Conservation (phyloP, 2,329 filamentous ascomycete species). For the Lachnellula occidentalis region DNA sequence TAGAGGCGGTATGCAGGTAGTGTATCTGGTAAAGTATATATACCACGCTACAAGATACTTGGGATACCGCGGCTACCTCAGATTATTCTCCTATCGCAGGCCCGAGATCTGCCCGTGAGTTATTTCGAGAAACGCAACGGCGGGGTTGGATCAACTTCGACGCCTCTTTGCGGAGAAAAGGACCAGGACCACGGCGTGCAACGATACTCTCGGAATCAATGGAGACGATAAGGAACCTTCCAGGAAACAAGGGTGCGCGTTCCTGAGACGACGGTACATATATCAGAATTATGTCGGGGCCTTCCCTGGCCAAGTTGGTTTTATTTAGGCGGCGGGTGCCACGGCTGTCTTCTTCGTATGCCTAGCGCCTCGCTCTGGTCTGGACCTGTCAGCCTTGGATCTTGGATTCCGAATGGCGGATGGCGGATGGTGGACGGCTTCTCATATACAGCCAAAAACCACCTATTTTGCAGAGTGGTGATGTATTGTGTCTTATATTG, state of each 20-base stretch:
- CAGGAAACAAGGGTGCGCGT: not conserved
- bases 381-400: conserved; percentile 1
- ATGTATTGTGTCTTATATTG: not conserved
- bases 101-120: not conserved
- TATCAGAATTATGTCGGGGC: not conserved
- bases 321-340: conserved; percentile 15
- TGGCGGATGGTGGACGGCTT: not conserved
- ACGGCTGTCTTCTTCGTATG: conserved; percentile 1
- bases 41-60: no score
- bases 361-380: conserved; percentile 2
- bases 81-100: not conserved
- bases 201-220: conserved; percentile 17
- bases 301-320: not conserved
- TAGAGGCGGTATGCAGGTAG: no score
- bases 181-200: conserved; percentile 4
- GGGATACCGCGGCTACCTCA: not conserved
- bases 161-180: conserved; percentile 12
- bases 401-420: not conserved
- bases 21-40: no score
- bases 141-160: conserved; percentile 14
- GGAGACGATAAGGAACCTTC: not conserved
- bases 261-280: not conserved
- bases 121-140: conserved; percentile 11
- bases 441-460: not conserved
- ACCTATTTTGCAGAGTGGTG: conserved; percentile 1